These are phyloP conservation scores for Coniochaeta sp. DNA, from an alignment of 2,329 filamentous ascomycete genomes.

Conservation along the genomic window DNA sequence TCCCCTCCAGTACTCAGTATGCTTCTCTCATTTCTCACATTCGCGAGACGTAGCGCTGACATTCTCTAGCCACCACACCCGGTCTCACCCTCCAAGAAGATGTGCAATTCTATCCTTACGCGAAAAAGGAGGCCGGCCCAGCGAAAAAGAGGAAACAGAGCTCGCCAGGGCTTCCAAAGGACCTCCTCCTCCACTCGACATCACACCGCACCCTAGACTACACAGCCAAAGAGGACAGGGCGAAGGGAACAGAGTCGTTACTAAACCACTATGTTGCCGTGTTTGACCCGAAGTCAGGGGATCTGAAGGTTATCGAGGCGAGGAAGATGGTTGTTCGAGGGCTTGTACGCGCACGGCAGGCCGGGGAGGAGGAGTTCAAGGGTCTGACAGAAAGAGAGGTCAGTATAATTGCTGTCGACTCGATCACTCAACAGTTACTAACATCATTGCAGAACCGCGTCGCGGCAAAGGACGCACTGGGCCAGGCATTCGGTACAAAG, in stretches of 20 bases:
- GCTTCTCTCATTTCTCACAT: constrained; percentile 1
- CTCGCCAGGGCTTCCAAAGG: constrained; percentile 22
- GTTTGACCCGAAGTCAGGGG: constrained; percentile 53
- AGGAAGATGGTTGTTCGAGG: constrained; percentile 58
- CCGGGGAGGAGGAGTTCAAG: constrained; percentile 36
- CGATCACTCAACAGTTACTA: constrained; percentile 5
- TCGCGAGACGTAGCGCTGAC: neutral
- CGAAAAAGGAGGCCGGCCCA: constrained; percentile 31
- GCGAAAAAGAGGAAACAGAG: constrained; percentile 18
- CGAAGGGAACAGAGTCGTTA: constrained; percentile 30
- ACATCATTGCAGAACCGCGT: constrained; percentile 41
- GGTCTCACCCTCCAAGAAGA: constrained; percentile 29
- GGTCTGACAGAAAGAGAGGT: constrained; percentile 29
- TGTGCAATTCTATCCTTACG: constrained; percentile 41
- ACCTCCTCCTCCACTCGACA: constrained; percentile 51
- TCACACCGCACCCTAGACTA: constrained; percentile 53
- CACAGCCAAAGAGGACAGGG: constrained; percentile 46
- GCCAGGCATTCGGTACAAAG: constrained; percentile 76
- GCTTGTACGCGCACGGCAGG: constrained; percentile 47
- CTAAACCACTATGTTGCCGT: constrained; percentile 60
- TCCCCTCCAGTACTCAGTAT: constrained; percentile 38
- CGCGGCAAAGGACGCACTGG: constrained; percentile 61
- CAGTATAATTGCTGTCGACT: constrained; percentile 7
- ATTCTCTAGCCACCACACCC: constrained; percentile 30
- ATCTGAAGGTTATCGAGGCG: constrained; percentile 54